A percentile compares a stretch with the other conserved stretches of the same genome.
Evolutionary conservation across 202 grass and related monocot genomes (phyloP).

Genomic region (Bolboschoenoplectus hybrid): DNA sequence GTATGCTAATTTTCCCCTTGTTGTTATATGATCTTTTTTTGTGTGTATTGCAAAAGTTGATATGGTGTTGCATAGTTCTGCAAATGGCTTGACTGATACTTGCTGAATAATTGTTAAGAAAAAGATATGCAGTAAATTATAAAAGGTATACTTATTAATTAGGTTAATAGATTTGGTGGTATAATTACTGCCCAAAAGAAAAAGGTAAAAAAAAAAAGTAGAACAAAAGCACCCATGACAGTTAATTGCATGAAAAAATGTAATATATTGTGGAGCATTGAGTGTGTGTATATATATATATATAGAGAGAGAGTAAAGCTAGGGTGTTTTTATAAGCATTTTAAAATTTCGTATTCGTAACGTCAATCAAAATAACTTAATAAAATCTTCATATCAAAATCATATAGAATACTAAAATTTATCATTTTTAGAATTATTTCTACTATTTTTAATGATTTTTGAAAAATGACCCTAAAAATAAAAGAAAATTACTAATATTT

Average conservation of each 20-base stretch:
- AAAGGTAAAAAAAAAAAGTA: not conserved
- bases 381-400: too few relatives aligned
- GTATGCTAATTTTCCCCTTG: constrained; percentile 21
- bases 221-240: constrained; percentile 17
- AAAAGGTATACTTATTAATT: not conserved
- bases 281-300: too few relatives aligned
- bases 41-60: not conserved
- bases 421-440: too few relatives aligned
- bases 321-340: too few relatives aligned
- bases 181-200: too few relatives aligned
- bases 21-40: not conserved
- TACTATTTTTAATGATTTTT: too few relatives aligned
- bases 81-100: not conserved
- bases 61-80: not conserved
- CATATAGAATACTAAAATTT: too few relatives aligned
- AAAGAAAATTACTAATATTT: too few relatives aligned
- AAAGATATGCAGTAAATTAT: not conserved
- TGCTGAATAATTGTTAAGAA: not conserved
- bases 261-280: not conserved
- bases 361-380: too few relatives aligned
- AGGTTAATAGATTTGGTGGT: not conserved
- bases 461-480: too few relatives aligned
- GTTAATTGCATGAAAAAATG: constrained; percentile 11
- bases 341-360: too few relatives aligned
- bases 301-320: too few relatives aligned